phyloP scores from a whole-genome alignment of 2,329 filamentous ascomycete species.

The Lizonia empirigonia region DNA sequence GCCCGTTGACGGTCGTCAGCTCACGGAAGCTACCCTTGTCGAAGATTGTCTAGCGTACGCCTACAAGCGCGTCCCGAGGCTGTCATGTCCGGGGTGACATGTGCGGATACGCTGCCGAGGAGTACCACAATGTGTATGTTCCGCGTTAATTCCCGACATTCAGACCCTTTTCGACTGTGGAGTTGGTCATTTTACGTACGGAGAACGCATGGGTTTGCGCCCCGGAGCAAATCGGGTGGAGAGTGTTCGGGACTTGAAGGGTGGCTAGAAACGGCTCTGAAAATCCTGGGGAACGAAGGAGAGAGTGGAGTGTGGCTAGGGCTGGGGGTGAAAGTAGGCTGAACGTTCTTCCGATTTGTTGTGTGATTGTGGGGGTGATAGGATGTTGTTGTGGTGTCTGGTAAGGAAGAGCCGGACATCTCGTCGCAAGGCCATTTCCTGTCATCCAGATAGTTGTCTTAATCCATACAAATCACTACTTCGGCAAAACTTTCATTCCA shows the following conservation, averaged over 20 bases:
- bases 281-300: background rate
- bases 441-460: background rate
- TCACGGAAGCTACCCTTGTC: constrained; percentile 29
- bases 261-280: constrained; percentile 15
- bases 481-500: too few relatives aligned
- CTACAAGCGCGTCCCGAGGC: constrained; percentile 27
- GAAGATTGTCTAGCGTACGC: constrained; percentile 28
- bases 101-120: constrained; percentile 9
- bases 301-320: background rate
- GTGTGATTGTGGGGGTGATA: background rate
- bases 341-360: background rate
- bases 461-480: background rate
- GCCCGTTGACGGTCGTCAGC: constrained; percentile 7
- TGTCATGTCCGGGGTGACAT: constrained; percentile 7
- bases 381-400: background rate
- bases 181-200: constrained; percentile 10
- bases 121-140: constrained; percentile 2
- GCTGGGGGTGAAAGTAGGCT: background rate
- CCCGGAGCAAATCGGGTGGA: constrained; percentile 13
- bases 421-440: background rate
- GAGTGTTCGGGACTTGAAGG: background rate
- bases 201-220: constrained; percentile 8
- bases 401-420: background rate
- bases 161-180: constrained; percentile 6
- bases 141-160: constrained; percentile 20